A percentile compares a stretch with the other conserved stretches of the same genome.
These are phyloP conservation scores for Endotrypanum monterogeii DNA, from an alignment of 208 protist genomes.

Conservation along the genomic window DNA sequence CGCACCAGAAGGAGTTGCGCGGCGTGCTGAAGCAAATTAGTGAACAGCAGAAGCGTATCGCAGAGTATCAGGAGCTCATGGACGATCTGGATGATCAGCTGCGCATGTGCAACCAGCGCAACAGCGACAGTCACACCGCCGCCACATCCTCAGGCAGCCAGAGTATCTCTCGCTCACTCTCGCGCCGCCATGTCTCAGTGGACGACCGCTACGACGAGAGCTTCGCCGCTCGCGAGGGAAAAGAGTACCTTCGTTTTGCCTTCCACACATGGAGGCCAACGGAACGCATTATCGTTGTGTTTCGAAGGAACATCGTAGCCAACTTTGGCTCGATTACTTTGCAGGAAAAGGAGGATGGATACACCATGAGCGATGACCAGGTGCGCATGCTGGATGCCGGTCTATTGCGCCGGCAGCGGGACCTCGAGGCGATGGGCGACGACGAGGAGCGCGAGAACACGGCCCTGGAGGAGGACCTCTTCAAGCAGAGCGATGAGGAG, in stretches of 20 bases:
- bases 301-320: slow-evolving; percentile 69
- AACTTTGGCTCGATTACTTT: slow-evolving; percentile 52
- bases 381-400: slow-evolving; percentile 62
- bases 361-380: slow-evolving; percentile 61
- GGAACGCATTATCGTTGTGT: slow-evolving; percentile 66
- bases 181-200: slow-evolving; percentile 16
- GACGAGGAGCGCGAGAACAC: slow-evolving; percentile 25
- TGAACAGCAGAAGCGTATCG: slow-evolving; percentile 70
- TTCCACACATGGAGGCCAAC: slow-evolving; percentile 81
- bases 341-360: slow-evolving; percentile 45
- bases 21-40: slow-evolving; percentile 75
- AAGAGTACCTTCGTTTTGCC: slow-evolving; percentile 74
- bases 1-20: slow-evolving; percentile 61
- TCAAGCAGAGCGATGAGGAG: slow-evolving; percentile 37
- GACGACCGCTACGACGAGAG: slow-evolving; percentile 61
- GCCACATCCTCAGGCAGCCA: neutral
- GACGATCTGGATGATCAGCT: slow-evolving; percentile 82
- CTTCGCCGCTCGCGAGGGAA: slow-evolving; percentile 70
- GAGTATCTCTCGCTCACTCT: slow-evolving; percentile 22
- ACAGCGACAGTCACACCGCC: slow-evolving; percentile 19
- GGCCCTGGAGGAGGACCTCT: slow-evolving; percentile 48
- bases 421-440: slow-evolving; percentile 29
- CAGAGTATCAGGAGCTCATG: slow-evolving; percentile 73
- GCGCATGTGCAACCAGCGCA: slow-evolving; percentile 49
- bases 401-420: slow-evolving; percentile 39